These are phyloP conservation scores for Penicillium sp. DNA, from an alignment of 2,329 filamentous ascomycete genomes.

Conservation along the genomic window DNA sequence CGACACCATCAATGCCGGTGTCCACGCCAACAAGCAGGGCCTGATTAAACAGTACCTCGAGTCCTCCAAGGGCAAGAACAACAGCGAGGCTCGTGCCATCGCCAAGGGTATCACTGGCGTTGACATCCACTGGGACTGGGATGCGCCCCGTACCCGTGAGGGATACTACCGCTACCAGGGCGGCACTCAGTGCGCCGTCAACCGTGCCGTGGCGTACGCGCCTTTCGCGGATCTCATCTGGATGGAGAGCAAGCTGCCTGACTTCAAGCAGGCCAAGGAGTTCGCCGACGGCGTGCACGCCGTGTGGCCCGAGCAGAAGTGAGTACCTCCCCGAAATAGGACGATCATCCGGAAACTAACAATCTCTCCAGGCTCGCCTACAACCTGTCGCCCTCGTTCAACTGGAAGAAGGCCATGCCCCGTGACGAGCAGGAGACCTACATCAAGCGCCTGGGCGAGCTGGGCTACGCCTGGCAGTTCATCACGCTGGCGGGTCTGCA, in stretches of 20 bases:
- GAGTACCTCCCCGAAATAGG: conserved; percentile 38
- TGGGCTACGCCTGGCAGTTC: conserved; percentile 99
- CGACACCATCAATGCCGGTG: conserved; percentile 71
- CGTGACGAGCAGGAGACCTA: conserved; percentile 93
- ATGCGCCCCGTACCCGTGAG: conserved; percentile 85
- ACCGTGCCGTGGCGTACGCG: conserved; percentile 85
- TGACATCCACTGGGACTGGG: conserved; percentile 93
- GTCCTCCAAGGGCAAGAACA: conserved; percentile 77
- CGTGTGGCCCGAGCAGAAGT: conserved; percentile 96
- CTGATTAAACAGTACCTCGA: conserved; percentile 66
- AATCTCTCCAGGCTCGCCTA: conserved; percentile 70
- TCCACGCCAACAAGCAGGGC: conserved; percentile 63
- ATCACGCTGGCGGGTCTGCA: conserved; percentile 98
- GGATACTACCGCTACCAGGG: conserved; percentile 93
- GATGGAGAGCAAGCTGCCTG: conserved; percentile 98
- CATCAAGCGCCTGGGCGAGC: conserved; percentile 77
- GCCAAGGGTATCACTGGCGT: conserved; percentile 73
- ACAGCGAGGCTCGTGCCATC: conserved; percentile 74
- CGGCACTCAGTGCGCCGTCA: conserved; percentile 86
- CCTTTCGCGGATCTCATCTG: conserved; percentile 95
- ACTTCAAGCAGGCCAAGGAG: conserved; percentile 85
- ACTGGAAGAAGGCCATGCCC: conserved; percentile 98
- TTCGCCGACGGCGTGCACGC: conserved; percentile 93
- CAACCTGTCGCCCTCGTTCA: conserved; percentile 98
- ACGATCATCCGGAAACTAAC: conserved; percentile 13